Percentiles rank a stretch among this genome's conserved stretches.
Evolutionary conservation across 2,329 filamentous ascomycete species (phyloP).

Genomic region (Pseudogymnoascus sp.): DNA sequence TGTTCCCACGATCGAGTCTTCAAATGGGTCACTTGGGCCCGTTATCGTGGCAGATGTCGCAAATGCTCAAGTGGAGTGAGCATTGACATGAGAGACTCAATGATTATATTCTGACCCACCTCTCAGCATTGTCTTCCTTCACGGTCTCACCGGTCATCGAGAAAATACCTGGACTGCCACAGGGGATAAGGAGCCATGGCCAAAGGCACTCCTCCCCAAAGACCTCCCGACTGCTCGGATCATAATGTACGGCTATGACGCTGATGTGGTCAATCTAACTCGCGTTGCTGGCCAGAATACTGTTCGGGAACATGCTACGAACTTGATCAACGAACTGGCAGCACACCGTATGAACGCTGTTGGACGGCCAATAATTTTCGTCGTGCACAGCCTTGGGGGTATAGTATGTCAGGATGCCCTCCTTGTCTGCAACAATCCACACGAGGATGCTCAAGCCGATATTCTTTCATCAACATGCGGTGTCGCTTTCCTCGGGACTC

Average conservation of each 20-base stretch:
- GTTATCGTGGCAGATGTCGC: neutral
- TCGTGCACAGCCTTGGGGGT: slow-evolving; percentile 34
- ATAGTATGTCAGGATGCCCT: slow-evolving; percentile 34
- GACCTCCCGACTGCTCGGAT: slow-evolving; percentile 28
- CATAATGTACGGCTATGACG: slow-evolving; percentile 34
- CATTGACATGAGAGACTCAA: neutral
- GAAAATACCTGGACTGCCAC: slow-evolving; percentile 32
- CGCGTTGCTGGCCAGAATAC: neutral
- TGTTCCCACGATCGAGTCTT: neutral
- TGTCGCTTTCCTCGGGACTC: slow-evolving; percentile 34
- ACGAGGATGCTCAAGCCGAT: slow-evolving; percentile 24
- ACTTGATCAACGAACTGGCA: neutral
- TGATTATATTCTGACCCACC: neutral
- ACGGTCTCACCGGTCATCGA: slow-evolving; percentile 34
- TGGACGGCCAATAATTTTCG: slow-evolving; percentile 27
- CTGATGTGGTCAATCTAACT: slow-evolving; percentile 21
- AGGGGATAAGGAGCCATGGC: slow-evolving; percentile 28
- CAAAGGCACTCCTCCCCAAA: slow-evolving; percentile 26
- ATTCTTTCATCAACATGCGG: slow-evolving; percentile 26
- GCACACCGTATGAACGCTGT: neutral
- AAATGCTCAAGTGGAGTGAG: neutral
- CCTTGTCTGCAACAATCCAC: slow-evolving; percentile 26
- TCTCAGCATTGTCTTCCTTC: slow-evolving; percentile 32
- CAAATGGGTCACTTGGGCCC: neutral
- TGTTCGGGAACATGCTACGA: neutral